Percentiles rank a stretch among this genome's conserved stretches.
These are phyloP conservation scores for Delphinella strobiligena DNA, from an alignment of 2,329 filamentous ascomycete genomes.

Conservation along the genomic window DNA sequence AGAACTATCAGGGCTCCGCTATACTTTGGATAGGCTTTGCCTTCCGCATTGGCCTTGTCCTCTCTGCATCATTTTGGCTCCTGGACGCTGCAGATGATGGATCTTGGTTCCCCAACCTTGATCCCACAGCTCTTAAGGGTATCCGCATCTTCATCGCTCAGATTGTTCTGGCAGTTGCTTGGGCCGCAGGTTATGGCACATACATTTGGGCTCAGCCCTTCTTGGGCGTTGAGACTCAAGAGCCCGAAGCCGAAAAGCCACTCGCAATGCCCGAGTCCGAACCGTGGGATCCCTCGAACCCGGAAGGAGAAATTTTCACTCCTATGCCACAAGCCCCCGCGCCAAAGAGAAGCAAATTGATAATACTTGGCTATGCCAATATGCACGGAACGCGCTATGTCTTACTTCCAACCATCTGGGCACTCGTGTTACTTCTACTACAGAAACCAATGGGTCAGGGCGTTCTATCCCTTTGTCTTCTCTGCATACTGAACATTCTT, in stretches of 20 bases:
- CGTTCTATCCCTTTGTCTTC: constrained; percentile 67
- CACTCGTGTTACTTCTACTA: constrained; percentile 64
- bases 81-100: constrained; percentile 81
- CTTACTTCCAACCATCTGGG: constrained; percentile 66
- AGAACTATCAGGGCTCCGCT: constrained; percentile 78
- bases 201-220: constrained; percentile 80
- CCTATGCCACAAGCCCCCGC: constrained; percentile 19
- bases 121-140: constrained; percentile 54
- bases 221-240: constrained; percentile 57
- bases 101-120: constrained; percentile 58
- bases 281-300: constrained; percentile 29
- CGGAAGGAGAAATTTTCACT: constrained; percentile 25
- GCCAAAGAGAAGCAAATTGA: constrained; percentile 25
- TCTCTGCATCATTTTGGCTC: constrained; percentile 75
- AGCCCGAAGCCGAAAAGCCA: constrained; percentile 19
- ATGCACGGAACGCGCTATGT: constrained; percentile 86
- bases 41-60: constrained; percentile 62
- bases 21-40: constrained; percentile 72
- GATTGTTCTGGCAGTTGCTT: constrained; percentile 62
- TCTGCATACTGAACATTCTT: constrained; percentile 72
- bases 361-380: constrained; percentile 86
- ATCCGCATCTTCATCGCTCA: constrained; percentile 69
- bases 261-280: constrained; percentile 14
- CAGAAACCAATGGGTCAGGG: constrained; percentile 93
- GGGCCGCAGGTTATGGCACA: constrained; percentile 73